Conservation (phyloP, 2,329 filamentous ascomycete genomes). For the Scedosporium apiospermum region DNA sequence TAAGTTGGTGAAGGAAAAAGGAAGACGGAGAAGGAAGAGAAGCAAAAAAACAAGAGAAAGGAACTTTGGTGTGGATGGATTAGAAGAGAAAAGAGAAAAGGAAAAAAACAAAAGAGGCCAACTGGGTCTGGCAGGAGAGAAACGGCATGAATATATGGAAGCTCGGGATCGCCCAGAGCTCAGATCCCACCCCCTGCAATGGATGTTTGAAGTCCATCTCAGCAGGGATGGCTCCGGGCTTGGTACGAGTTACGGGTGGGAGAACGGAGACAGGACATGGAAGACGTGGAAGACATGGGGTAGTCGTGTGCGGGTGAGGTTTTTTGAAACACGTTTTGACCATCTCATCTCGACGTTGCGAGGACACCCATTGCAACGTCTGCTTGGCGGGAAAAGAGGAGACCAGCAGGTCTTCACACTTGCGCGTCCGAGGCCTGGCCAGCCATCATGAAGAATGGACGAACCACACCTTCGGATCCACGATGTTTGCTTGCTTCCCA, state of each 20-base stretch:
- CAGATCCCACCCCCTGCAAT: slow-evolving; percentile 6
- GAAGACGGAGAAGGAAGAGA: slow-evolving; percentile 7
- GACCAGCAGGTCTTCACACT: too few species aligned
- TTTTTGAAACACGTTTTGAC: slow-evolving; percentile 8
- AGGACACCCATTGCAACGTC: too few species aligned
- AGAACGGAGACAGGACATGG: not conserved
- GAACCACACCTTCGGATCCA: too few species aligned
- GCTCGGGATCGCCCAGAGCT: slow-evolving; percentile 8
- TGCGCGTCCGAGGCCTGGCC: too few species aligned
- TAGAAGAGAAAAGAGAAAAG: slow-evolving; percentile 18
- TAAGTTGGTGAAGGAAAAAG: slow-evolving; percentile 4
- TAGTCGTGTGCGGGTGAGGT: not conserved
- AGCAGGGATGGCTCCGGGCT: slow-evolving; percentile 2
- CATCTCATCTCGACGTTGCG: slow-evolving; percentile 4
- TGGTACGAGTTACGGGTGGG: slow-evolving; percentile 1
- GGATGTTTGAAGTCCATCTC: slow-evolving; percentile 6
- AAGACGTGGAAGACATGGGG: not conserved
- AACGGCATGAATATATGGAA: slow-evolving; percentile 33
- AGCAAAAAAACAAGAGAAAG: slow-evolving; percentile 12
- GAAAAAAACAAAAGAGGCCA: slow-evolving; percentile 18
- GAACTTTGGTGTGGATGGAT: slow-evolving; percentile 14
- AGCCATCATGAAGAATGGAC: too few species aligned
- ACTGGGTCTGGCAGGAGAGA: slow-evolving; percentile 12
- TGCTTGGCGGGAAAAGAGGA: not conserved
- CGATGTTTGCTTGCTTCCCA: too few species aligned